Base-by-base conservation (phyloP, 2,329 filamentous ascomycete genomes). In the Paecilomyces fulvus region DNA sequence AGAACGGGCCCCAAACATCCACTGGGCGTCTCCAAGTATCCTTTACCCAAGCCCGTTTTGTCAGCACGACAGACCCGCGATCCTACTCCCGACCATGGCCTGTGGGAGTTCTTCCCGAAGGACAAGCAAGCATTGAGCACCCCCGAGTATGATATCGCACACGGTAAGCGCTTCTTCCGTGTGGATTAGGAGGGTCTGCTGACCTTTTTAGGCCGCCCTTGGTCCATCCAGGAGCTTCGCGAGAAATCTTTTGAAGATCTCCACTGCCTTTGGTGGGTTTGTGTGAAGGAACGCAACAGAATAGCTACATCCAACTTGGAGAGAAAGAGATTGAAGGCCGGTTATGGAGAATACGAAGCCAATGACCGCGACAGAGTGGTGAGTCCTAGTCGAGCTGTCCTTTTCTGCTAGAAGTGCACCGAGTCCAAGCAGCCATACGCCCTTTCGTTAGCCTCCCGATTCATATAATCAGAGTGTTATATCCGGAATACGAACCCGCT, bases 231-330 rank as follows among this genome's bases (percentile, higher is more conserved):
- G 74, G 94, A 99, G 77, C 79, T 99, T 67, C 83, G 92, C 60
- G 80, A 83, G 60, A 96, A 96, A 77, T 90, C 87, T 60, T 99
- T 91, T 89, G 90, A 96, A 59, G 92, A 97, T 72, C 76, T 99
- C 65, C 92, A 97, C 73, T 79, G 80, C 59, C 80, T 99, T 67
- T 99, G 92, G 91, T 99, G 92, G 90, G 83, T 91, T 55, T 97
- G 94, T 71, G 82, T 88, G 58, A 91, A 89, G 76, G 94, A 99
- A 77, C 81, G 89, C 66, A 99, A 99, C 75, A 83, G 89, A 63
- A 83, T 97, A 64, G 80, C 84, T n/a, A 97, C 95, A 30, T 85
- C 87, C 63, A 79, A 80, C 54, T 73, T 80, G 56, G 90, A 95
- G 77, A 81, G 89, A 65, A 68, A 77, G 30, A 82, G 87, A 63